phyloP scores from a whole-genome alignment of 2,329 filamentous ascomycete species.

The Niveomyces coronatus region DNA sequence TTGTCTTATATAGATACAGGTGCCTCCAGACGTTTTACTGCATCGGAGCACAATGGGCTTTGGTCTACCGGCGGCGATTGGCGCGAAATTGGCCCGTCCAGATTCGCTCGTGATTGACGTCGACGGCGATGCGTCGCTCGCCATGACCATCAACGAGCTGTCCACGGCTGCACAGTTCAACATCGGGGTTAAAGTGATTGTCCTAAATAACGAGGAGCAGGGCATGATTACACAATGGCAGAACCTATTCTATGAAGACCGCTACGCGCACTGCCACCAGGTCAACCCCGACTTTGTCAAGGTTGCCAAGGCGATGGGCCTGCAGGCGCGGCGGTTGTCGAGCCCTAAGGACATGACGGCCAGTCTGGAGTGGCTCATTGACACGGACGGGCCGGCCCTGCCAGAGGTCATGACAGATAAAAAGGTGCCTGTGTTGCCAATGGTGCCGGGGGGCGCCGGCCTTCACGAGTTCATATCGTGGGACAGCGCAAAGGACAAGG shows the following conservation, averaged over 20 bases:
- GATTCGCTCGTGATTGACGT: background rate
- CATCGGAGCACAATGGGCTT: slow-evolving; percentile 71
- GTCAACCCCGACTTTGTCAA: slow-evolving; percentile 94
- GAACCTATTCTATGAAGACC: slow-evolving; percentile 91
- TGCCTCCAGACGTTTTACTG: too few relatives aligned
- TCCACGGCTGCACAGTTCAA: background rate
- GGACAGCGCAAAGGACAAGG: slow-evolving; percentile 1
- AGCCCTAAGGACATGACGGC: background rate
- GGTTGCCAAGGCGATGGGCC: background rate
- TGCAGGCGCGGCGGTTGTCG: background rate
- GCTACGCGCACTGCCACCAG: slow-evolving; percentile 87
- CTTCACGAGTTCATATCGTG: slow-evolving; percentile 1
- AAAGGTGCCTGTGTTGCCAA: slow-evolving; percentile 4
- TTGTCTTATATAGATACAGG: slow-evolving; percentile 48
- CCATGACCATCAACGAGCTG: background rate
- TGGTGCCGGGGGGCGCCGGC: background rate
- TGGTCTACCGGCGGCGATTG: slow-evolving; percentile 80
- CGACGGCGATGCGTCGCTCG: background rate
- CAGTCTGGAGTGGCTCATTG: background rate
- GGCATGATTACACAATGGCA: slow-evolving; percentile 99
- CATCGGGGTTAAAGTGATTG: background rate
- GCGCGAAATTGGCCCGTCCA: slow-evolving; percentile 42
- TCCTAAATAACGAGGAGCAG: slow-evolving; percentile 44
- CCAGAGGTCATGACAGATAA: slow-evolving; percentile 2
- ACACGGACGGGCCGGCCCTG: background rate